Base-by-base conservation (phyloP, 768 basidiomycete genomes). In the Naematelia aurantialba region DNA sequence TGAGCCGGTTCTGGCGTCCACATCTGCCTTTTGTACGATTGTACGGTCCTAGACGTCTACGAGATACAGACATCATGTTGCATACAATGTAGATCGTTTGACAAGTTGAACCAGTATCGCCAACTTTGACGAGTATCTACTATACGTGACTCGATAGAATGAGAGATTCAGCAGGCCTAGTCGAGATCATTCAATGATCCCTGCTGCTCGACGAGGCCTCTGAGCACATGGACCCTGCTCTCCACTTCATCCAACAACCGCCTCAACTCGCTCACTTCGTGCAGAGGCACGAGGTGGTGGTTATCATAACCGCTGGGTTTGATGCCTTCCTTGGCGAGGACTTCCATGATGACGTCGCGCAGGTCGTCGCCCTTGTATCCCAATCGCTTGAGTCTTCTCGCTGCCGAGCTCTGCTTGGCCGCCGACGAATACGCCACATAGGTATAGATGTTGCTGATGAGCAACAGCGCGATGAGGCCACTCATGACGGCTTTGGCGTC, bases 361-460 rank as follows among this genome's bases (percentile, higher is more conserved):
- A 73, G 21, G 4, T 69, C 68, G 27, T 63, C 60, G 26, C 62
- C 62, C 14, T 45, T 46, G 22, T 50, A 26, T 55, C 53, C 5
- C 12, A 45, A 24, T 17, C 57, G 42, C 34, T 44, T 57, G 49
- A 56, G 52, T 48, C 60, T 47, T 50, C 34, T 39, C 34, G 34
- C 34, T 8, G 34, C 34, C 17, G 34, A 39, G 17, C 34, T 39
- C 25, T 59, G 25, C 46, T 31, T 49, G n/a, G 14, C 61, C 25
- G 50, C 24, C 25, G 63, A 54, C 54, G 59, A 39, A 56, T 66
- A 56, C 13, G 65, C 67, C 3, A 59, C 39, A 53, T 73, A 75
- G 5, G 74, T 77, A 56, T 67, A 77, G 19, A 75, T 46, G 50
- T 77, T 77, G 47, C 61, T 66, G 12, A 67, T 25, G 5, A 75